These are phyloP conservation scores for Saccharomyces eubayanus DNA, from an alignment of 805 yeast species.

Conservation along the genomic window DNA sequence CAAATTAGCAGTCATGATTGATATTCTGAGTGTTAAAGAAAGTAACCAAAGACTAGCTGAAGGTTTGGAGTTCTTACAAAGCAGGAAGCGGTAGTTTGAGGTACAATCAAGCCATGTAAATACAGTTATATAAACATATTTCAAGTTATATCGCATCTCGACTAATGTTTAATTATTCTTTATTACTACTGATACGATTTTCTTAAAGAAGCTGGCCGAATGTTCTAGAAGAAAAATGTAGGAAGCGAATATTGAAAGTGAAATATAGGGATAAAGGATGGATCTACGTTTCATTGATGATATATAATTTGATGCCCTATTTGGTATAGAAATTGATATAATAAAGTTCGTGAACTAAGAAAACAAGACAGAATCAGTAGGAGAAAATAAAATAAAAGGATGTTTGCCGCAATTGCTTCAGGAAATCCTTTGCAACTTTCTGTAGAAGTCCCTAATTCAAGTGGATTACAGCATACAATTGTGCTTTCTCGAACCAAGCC, in stretches of 20 bases:
- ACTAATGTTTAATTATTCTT: background rate
- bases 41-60: conserved; percentile 19
- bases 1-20: conserved; percentile 49
- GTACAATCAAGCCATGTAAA: background rate
- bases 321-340: background rate
- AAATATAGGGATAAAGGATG: background rate
- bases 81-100: background rate
- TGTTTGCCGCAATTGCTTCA: conserved; percentile 35
- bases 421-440: conserved; percentile 33
- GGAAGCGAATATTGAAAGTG: background rate
- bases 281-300: background rate
- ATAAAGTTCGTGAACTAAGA: background rate
- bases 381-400: conserved; percentile 1
- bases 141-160: background rate
- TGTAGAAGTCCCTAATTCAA: conserved; percentile 31
- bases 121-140: background rate
- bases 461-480: conserved; percentile 31
- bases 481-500: conserved; percentile 31
- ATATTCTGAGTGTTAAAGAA: conserved; percentile 44
- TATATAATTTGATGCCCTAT: background rate
- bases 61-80: conserved; percentile 4
- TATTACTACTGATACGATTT: background rate
- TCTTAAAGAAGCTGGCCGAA: background rate
- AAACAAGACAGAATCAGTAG: background rate
- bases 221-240: background rate